A percentile compares a stretch with the other conserved stretches of the same genome.
phyloP scores from a whole-genome alignment of 129 eudicot genomes.

The Escallonia herrerae region DNA sequence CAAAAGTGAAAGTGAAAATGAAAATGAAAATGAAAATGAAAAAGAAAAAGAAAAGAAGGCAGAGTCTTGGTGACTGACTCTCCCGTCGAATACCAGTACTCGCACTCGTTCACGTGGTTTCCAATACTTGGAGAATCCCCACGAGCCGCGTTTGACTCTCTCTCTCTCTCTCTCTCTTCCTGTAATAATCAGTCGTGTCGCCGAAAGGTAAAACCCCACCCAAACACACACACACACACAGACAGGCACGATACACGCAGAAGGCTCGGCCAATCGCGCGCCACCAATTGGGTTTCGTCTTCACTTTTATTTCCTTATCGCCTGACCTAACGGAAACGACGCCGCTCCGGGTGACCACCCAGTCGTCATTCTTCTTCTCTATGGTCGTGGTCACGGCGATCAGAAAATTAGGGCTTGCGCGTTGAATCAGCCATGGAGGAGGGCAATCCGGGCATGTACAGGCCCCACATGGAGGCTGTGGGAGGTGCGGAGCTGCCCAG shows the following conservation, averaged over 20 bases:
- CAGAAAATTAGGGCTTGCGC: constrained; percentile 41
- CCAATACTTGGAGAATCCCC: background rate
- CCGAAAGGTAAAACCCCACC: constrained; percentile 46
- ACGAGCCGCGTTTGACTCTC: constrained; percentile 18
- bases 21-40: no score
- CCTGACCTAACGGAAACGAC: constrained; percentile 25
- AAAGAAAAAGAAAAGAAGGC: no score
- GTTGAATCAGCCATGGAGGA: constrained; percentile 13
- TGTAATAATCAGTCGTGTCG: constrained; percentile 17
- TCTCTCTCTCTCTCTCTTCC: background rate
- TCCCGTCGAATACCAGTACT: background rate
- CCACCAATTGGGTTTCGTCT: background rate
- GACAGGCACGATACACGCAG: constrained; percentile 9
- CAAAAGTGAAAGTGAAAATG: background rate
- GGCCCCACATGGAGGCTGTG: constrained; percentile 11
- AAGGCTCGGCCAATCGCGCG: background rate
- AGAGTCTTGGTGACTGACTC: background rate
- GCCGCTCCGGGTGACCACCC: constrained; percentile 18
- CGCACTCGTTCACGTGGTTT: constrained; percentile 1
- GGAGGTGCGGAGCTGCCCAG: background rate
- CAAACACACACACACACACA: constrained; percentile 45
- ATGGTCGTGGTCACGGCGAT: background rate
- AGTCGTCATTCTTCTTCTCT: background rate
- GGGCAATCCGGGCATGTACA: constrained; percentile 11
- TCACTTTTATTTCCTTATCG: constrained; percentile 8